Evolutionary conservation across 148 eudicot species (phyloP).

Genomic region (Cornus florida): DNA sequence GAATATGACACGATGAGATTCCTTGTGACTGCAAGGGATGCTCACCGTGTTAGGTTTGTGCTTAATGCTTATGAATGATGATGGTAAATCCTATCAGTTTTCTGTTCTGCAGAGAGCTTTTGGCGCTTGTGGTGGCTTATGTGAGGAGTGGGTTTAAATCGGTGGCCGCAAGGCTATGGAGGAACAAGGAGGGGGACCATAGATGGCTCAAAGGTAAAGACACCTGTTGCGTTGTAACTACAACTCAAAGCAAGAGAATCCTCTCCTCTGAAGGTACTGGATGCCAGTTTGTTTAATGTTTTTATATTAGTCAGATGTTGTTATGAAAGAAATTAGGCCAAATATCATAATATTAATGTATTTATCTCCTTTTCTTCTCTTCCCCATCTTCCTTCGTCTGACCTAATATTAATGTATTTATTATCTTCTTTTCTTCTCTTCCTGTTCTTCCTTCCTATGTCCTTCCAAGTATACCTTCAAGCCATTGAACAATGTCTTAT

Average conservation of each 20-base stretch:
- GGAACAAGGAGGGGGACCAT: constrained; percentile 49
- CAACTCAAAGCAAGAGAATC: constrained; percentile 60
- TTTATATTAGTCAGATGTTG: too few species aligned
- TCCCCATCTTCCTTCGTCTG: too few species aligned
- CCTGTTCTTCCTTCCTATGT: background rate
- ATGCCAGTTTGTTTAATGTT: constrained; percentile 45
- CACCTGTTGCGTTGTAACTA: constrained; percentile 43
- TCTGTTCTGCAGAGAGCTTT: constrained; percentile 72
- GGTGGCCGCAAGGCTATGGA: constrained; percentile 62
- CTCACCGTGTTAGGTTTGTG: background rate
- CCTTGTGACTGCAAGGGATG: background rate
- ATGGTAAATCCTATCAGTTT: background rate
- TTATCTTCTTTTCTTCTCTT: background rate
- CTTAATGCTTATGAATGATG: background rate
- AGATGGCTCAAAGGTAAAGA: constrained; percentile 68
- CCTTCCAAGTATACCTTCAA: background rate
- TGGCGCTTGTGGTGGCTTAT: constrained; percentile 47
- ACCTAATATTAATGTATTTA: too few species aligned
- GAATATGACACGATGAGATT: background rate
- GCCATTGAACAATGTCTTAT: background rate
- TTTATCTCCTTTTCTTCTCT: too few species aligned
- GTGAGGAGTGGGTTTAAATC: constrained; percentile 51
- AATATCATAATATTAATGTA: too few species aligned
- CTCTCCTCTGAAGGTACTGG: constrained; percentile 42
- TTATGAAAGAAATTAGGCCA: background rate